Conservation (phyloP, 352 stramenopile species). For the Saprolegnia parasitica region DNA sequence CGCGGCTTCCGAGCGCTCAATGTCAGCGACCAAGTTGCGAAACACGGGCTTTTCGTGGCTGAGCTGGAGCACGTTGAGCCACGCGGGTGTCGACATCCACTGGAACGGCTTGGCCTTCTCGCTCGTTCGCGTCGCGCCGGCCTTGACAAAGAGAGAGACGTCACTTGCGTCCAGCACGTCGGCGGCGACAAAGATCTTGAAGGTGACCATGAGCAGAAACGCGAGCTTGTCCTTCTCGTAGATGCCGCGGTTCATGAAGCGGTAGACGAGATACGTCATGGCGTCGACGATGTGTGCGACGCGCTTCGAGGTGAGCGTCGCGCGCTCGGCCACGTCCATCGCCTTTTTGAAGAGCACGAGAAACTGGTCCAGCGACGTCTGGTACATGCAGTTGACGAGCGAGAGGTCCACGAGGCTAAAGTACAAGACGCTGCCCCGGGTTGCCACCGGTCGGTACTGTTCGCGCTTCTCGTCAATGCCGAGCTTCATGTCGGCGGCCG, state of each 20-base stretch:
- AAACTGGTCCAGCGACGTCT: constrained; percentile 88
- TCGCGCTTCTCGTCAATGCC: constrained; percentile 90
- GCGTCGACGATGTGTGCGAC: constrained; percentile 84
- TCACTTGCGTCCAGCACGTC: constrained; percentile 51
- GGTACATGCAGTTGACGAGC: constrained; percentile 88
- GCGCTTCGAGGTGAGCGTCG: constrained; percentile 73
- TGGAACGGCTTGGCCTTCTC: constrained; percentile 68
- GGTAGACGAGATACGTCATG: constrained; percentile 77
- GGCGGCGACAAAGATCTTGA: constrained; percentile 72
- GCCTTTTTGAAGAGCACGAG: constrained; percentile 74
- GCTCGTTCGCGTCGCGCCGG: constrained; percentile 44
- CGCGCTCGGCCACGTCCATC: constrained; percentile 81
- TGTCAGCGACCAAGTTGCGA: constrained; percentile 51
- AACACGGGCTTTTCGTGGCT: constrained; percentile 60
- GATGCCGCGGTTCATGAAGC: constrained; percentile 67
- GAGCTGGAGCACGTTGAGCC: constrained; percentile 70
- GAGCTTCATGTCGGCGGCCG: constrained; percentile 78
- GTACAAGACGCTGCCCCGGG: constrained; percentile 82
- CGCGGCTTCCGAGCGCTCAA: constrained; percentile 62
- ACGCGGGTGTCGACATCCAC: constrained; percentile 61
- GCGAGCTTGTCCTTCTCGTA: constrained; percentile 73
- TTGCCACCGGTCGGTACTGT: constrained; percentile 86
- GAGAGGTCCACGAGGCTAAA: constrained; percentile 87
- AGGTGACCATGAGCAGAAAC: constrained; percentile 60
- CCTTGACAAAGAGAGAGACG: constrained; percentile 69